phyloP scores from a whole-genome alignment of 306 rosid genomes.

The Rosa lucieae region DNA sequence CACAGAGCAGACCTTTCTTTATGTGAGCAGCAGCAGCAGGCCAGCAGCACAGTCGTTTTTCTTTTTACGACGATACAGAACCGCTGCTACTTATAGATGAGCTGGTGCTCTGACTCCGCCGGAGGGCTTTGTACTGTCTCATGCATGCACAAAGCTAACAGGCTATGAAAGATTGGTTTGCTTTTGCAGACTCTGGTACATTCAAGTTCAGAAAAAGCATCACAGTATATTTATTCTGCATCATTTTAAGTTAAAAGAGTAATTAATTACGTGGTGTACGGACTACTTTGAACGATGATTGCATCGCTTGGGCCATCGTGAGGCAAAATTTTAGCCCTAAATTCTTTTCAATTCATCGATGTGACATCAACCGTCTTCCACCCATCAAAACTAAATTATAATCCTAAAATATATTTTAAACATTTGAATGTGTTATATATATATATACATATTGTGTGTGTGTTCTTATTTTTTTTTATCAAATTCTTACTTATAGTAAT shows the following conservation, averaged over 20 bases:
- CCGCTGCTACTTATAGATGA: background rate
- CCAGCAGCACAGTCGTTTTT: background rate
- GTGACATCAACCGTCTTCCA: too few species aligned
- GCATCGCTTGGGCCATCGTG: too few species aligned
- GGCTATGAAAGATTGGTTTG: background rate
- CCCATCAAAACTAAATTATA: too few species aligned
- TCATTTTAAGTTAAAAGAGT: background rate
- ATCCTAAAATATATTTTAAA: too few species aligned
- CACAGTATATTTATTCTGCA: background rate
- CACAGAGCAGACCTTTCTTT: background rate
- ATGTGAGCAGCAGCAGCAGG: background rate
- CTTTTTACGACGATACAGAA: conserved; percentile 9
- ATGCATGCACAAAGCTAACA: conserved; percentile 7
- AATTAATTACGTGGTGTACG: background rate
- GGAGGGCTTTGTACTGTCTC: conserved; percentile 2
- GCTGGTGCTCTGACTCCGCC: conserved; percentile 9
- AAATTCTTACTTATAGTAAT: too few species aligned
- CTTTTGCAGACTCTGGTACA: conserved; percentile 4
- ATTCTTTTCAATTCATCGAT: too few species aligned
- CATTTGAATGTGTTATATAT: too few species aligned
- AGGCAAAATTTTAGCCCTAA: too few species aligned
- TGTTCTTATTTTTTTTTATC: too few species aligned
- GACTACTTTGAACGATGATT: too few species aligned
- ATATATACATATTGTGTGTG: too few species aligned
- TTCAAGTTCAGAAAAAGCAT: background rate